Percentiles rank a stretch among this genome's conserved stretches.
Evolutionary conservation across 2,329 filamentous ascomycete species (phyloP).

Genomic region (Penicillium sp.): DNA sequence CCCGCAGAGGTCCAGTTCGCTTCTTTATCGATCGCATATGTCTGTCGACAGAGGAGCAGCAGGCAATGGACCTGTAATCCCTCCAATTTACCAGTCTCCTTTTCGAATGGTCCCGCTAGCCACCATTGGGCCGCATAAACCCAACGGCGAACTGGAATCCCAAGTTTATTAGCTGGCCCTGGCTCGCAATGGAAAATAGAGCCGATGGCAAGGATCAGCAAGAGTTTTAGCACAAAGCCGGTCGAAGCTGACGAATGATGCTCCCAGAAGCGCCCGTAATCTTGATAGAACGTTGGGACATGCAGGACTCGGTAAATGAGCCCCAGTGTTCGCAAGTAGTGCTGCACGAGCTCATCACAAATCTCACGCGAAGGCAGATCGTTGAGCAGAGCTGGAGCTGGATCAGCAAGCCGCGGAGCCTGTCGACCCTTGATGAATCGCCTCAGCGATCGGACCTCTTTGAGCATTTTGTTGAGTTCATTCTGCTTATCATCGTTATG

Average conservation of each 20-base stretch:
- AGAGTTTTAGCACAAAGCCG: constrained; percentile 32
- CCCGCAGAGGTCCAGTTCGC: constrained; percentile 40
- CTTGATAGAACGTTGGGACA: constrained; percentile 36
- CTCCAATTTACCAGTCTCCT: constrained; percentile 31
- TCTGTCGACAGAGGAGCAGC: constrained; percentile 38
- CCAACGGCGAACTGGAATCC: constrained; percentile 27
- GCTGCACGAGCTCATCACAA: constrained; percentile 28
- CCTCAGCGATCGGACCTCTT: constrained; percentile 24
- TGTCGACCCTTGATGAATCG: constrained; percentile 25
- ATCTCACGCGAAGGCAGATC: constrained; percentile 23
- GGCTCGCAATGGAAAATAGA: constrained; percentile 26
- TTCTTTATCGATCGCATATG: constrained; percentile 37
- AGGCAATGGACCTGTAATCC: constrained; percentile 43
- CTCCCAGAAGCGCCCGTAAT: constrained; percentile 36
- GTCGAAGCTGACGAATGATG: constrained; percentile 23
- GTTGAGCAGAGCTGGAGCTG: constrained; percentile 21
- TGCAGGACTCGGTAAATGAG: constrained; percentile 39
- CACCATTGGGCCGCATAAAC: constrained; percentile 41
- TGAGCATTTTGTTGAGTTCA: constrained; percentile 16
- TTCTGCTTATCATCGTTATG: constrained; percentile 12
- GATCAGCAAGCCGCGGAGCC: constrained; percentile 20
- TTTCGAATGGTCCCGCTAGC: constrained; percentile 40
- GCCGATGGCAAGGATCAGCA: constrained; percentile 40
- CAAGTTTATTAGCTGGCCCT: constrained; percentile 14
- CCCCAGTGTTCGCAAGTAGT: constrained; percentile 36